Evolutionary conservation across 768 basidiomycete species (phyloP).

Genomic region (Mrakia blollopis): DNA sequence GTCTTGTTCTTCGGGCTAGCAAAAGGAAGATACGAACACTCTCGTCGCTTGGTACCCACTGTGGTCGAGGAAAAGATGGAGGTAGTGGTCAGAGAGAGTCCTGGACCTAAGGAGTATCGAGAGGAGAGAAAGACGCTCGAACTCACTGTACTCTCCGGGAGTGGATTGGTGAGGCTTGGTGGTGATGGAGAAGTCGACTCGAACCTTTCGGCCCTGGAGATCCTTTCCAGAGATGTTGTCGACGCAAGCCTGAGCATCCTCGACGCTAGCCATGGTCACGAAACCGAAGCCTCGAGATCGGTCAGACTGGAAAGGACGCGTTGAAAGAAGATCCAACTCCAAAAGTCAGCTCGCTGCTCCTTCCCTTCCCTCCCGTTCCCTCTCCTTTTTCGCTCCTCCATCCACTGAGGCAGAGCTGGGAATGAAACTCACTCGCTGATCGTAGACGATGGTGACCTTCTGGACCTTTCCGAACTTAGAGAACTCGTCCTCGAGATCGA

Average conservation of each 20-base stretch:
- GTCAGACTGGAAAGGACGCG: conserved; percentile 58
- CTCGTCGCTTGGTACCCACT: conserved; percentile 18
- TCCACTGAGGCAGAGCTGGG: background rate
- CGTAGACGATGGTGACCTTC: conserved; percentile 94
- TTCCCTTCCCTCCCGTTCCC: background rate
- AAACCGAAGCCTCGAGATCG: conserved; percentile 97
- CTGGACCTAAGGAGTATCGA: conserved; percentile 2
- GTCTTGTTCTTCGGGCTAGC: background rate
- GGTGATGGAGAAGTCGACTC: conserved; percentile 95
- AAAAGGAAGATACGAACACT: background rate
- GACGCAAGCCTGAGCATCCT: conserved; percentile 82
- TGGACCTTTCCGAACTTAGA: conserved; percentile 79
- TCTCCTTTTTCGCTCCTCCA: background rate
- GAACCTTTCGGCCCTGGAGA: conserved; percentile 89
- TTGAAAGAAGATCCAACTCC: background rate
- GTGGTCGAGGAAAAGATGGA: background rate
- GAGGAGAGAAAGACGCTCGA: background rate
- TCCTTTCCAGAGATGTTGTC: conserved; percentile 87
- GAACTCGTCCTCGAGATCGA: conserved; percentile 93
- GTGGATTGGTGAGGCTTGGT: conserved; percentile 91
- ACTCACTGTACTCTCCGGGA: conserved; percentile 95
- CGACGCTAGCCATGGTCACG: conserved; percentile 83
- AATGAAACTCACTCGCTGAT: conserved; percentile 71
- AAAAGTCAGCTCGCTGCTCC: background rate
- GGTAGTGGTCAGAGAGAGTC: background rate